phyloP scores from a whole-genome alignment of 2,329 filamentous ascomycete species.

The Paraconiothyrium sp. region DNA sequence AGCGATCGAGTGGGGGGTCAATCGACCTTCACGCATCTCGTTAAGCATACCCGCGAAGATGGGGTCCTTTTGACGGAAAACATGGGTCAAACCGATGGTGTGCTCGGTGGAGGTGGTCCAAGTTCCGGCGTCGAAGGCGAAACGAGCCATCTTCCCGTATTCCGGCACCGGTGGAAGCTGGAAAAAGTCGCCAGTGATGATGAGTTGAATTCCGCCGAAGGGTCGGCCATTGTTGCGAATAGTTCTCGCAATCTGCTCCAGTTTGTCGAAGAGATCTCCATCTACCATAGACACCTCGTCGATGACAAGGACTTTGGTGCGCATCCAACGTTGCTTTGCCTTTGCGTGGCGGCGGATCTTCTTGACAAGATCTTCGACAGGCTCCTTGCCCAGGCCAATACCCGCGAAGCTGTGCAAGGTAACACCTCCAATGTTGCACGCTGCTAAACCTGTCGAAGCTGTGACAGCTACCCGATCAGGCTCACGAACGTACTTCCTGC shows the following conservation, averaged over 20 bases:
- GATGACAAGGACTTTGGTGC: conserved; percentile 86
- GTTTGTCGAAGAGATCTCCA: conserved; percentile 94
- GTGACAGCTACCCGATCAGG: conserved; percentile 90
- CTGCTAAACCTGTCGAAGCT: conserved; percentile 93
- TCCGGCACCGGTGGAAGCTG: conserved; percentile 95
- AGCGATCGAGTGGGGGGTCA: conserved; percentile 77
- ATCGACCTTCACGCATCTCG: conserved; percentile 90
- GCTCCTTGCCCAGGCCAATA: conserved; percentile 93
- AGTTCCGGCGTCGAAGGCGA: conserved; percentile 90
- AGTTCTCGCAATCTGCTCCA: conserved; percentile 84
- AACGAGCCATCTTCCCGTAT: conserved; percentile 76
- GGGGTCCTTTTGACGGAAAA: conserved; percentile 93
- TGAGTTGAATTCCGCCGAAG: conserved; percentile 94
- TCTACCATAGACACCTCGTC: conserved; percentile 99
- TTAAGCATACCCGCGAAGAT: conserved; percentile 96
- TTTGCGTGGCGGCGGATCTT: conserved; percentile 92
- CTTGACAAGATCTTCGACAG: conserved; percentile 79
- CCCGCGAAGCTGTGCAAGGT: conserved; percentile 96
- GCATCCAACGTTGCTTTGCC: conserved; percentile 86
- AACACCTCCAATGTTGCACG: conserved; percentile 95
- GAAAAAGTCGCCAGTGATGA: conserved; percentile 98
- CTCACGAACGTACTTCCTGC: conserved; percentile 77
- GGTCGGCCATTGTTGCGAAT: conserved; percentile 91
- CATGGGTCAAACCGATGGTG: conserved; percentile 92
- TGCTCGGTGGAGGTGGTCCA: conserved; percentile 95